These are phyloP conservation scores for Zymoseptoria pseudotritici DNA, from an alignment of 2,329 filamentous ascomycete genomes.

Conservation along the genomic window DNA sequence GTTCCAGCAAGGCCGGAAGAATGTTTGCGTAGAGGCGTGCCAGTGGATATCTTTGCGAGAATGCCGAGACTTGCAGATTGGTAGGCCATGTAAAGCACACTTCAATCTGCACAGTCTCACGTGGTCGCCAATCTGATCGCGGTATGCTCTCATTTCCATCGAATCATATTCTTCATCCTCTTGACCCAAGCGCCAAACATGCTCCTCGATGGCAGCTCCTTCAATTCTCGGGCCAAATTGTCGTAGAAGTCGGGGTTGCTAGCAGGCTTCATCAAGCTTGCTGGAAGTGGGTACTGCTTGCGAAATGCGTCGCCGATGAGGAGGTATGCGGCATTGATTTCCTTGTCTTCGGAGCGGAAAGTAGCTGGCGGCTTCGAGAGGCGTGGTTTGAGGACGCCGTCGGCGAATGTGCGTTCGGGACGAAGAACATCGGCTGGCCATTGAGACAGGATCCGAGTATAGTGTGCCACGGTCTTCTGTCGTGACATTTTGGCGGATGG, in stretches of 20 bases:
- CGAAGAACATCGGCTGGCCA: slow-evolving; percentile 47
- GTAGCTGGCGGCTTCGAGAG: slow-evolving; percentile 27
- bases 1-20: not conserved
- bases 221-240: slow-evolving; percentile 45
- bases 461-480: slow-evolving; percentile 37
- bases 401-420: slow-evolving; percentile 40
- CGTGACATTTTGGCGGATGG: not conserved
- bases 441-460: slow-evolving; percentile 41
- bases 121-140: not conserved
- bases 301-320: slow-evolving; percentile 53
- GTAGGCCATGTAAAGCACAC: too few species aligned
- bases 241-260: slow-evolving; percentile 48
- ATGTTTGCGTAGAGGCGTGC: not conserved
- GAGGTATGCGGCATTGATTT: slow-evolving; percentile 53
- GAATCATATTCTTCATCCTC: slow-evolving; percentile 42
- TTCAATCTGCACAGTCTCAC: not conserved
- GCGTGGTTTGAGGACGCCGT: slow-evolving; percentile 38
- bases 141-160: slow-evolving; percentile 32
- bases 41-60: too few species aligned
- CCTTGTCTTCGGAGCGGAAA: slow-evolving; percentile 32
- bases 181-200: slow-evolving; percentile 40
- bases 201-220: slow-evolving; percentile 45
- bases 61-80: too few species aligned
- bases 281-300: slow-evolving; percentile 43
- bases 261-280: slow-evolving; percentile 41